These are phyloP conservation scores for Phytophthora fragariae DNA, from an alignment of 352 stramenopile species.

Conservation along the genomic window DNA sequence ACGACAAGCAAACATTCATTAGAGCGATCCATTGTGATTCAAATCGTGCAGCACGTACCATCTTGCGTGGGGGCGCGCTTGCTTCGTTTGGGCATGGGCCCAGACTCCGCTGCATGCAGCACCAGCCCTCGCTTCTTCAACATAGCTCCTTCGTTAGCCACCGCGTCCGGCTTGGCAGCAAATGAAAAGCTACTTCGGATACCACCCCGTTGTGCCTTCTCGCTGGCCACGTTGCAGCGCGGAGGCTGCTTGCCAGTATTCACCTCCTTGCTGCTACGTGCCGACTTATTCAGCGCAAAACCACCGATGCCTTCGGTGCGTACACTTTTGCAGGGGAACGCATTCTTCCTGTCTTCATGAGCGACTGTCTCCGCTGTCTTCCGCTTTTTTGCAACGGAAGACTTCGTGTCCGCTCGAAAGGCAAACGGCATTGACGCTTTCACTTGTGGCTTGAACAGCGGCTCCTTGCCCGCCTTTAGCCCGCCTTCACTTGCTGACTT, in stretches of 20 bases:
- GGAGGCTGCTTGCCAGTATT: slow-evolving; percentile 10
- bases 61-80: slow-evolving; percentile 13
- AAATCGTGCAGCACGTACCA: slow-evolving; percentile 18
- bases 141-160: slow-evolving; percentile 12
- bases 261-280: slow-evolving; percentile 9
- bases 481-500: background rate
- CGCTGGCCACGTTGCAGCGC: background rate
- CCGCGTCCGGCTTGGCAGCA: slow-evolving; percentile 7
- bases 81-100: slow-evolving; percentile 24
- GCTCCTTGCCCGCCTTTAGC: slow-evolving; percentile 6
- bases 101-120: slow-evolving; percentile 11
- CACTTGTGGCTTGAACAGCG: slow-evolving; percentile 17
- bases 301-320: background rate
- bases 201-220: background rate
- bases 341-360: slow-evolving; percentile 7
- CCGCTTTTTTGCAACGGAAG: slow-evolving; percentile 35
- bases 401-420: slow-evolving; percentile 35
- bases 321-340: slow-evolving; percentile 25
- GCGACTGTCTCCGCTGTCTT: slow-evolving; percentile 19
- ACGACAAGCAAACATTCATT: slow-evolving; percentile 10
- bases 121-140: slow-evolving; percentile 35
- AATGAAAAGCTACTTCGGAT: slow-evolving; percentile 8
- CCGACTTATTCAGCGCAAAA: slow-evolving; percentile 13
- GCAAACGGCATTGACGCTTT: slow-evolving; percentile 19
- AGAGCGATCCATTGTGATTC: background rate